Base-by-base conservation (phyloP, 1,284 basidiomycete genomes). In the Trametes hirsuta region DNA sequence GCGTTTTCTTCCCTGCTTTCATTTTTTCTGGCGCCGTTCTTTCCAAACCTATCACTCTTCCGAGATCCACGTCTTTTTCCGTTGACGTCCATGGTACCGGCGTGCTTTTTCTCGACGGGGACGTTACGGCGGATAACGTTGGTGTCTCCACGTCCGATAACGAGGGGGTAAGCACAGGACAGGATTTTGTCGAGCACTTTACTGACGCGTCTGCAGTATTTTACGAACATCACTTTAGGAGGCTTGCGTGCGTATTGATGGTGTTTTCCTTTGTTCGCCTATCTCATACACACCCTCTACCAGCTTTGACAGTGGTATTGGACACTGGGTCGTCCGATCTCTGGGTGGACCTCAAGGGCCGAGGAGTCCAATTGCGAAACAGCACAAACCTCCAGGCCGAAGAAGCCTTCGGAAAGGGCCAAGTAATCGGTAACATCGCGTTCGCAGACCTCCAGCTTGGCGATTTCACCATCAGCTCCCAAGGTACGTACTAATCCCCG, bases 371-470 rank as follows among this genome's bases (percentile, higher is more conserved):
- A 2, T 2, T 40, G 56, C 60, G 6, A 24, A 53, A 59, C 25
- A 53, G 69, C 34, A 41, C 6, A 39, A 66, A 46, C 22, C 22
- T 46, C n/a, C 44, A 51, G 30, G 18, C 49, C 2, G 15, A 1
- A 8, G 39, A 40, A 11, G 8, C 65, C 3, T 72, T 68, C 59
- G 72, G 71, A 34, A 65, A 59, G 11, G 74, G 73, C 6, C 12
- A 58, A 6, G 66, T 67, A 2, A 25, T 36, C 6, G 74, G 73
- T 1, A 54, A 57, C 18, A 62, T 74, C 37, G 61, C 55, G 4
- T 71, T 74, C 46, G 71, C 73, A 0, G 61, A 72, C 37, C 58
- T 72, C 46, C 47, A 62, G 18, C 39, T 74, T 8, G 74, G 74
- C 22, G 64, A 68, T 10, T 69, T 74, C 55, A 51, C 53, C 3